A percentile compares a stretch with the other conserved stretches of the same genome.
Evolutionary conservation across 2,329 filamentous ascomycete genomes (phyloP).

Genomic region (Microdochium trichocladiopsis): DNA sequence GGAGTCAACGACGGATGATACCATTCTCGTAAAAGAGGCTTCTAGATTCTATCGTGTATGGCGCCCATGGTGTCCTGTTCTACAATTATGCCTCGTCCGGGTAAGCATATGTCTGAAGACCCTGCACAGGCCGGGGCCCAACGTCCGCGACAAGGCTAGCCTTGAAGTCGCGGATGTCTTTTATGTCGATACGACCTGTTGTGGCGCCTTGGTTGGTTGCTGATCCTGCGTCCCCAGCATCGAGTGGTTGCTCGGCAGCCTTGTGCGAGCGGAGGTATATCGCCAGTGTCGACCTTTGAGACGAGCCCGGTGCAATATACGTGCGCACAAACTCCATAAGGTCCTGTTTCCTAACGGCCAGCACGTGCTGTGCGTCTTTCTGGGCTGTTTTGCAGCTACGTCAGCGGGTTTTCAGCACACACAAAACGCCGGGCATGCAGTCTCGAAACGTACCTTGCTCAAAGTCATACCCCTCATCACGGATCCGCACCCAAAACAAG

Average conservation of each 20-base stretch:
- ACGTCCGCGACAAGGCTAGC: constrained; percentile 63
- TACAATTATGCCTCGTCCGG: too few species aligned
- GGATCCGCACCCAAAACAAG: constrained; percentile 79
- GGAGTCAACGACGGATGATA: too few species aligned
- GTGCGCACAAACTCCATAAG: background rate
- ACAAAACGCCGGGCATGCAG: background rate
- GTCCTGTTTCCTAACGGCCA: background rate
- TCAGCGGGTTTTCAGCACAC: background rate
- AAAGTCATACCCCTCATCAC: constrained; percentile 84
- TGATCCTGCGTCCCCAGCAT: constrained; percentile 39
- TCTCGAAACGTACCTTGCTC: constrained; percentile 58
- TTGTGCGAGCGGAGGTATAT: background rate
- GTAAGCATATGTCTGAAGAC: constrained; percentile 46
- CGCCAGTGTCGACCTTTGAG: background rate
- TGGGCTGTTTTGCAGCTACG: background rate
- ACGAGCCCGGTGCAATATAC: background rate
- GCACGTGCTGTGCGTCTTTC: background rate
- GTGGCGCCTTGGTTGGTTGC: constrained; percentile 39
- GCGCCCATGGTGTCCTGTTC: too few species aligned
- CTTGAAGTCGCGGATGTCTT: constrained; percentile 74
- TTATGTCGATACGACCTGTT: constrained; percentile 53
- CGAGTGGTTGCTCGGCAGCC: constrained; percentile 48
- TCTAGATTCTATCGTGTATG: too few species aligned
- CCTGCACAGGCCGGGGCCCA: constrained; percentile 65
- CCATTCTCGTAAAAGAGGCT: too few species aligned